These are phyloP conservation scores for Tuber melanosporum DNA, from an alignment of 495 filamentous ascomycete genomes.

Conservation along the genomic window DNA sequence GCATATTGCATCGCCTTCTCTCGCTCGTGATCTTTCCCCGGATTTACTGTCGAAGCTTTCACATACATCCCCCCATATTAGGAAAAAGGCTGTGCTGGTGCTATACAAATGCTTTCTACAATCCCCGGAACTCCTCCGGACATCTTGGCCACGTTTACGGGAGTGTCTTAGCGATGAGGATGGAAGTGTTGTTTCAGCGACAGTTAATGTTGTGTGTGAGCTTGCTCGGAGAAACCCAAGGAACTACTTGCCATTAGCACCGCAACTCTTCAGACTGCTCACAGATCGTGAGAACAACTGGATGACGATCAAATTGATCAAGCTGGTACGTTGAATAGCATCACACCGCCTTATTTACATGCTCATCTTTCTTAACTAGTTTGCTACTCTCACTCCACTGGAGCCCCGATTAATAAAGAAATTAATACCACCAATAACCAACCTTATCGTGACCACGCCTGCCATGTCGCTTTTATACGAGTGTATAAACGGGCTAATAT, in stretches of 20 bases:
- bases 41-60: slow-evolving; percentile 80
- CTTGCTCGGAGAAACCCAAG: slow-evolving; percentile 86
- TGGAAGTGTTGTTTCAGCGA: slow-evolving; percentile 86
- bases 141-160: slow-evolving; percentile 94
- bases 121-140: slow-evolving; percentile 84
- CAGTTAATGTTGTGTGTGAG: slow-evolving; percentile 94
- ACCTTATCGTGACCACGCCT: slow-evolving; percentile 84
- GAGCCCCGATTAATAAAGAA: slow-evolving; percentile 89
- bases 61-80: slow-evolving; percentile 72
- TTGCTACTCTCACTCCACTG: slow-evolving; percentile 86
- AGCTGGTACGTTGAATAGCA: slow-evolving; percentile 58
- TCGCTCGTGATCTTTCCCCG: slow-evolving; percentile 77
- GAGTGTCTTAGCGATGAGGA: slow-evolving; percentile 90
- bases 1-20: slow-evolving; percentile 82
- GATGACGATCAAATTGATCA: slow-evolving; percentile 99
- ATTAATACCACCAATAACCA: slow-evolving; percentile 86
- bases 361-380: slow-evolving; percentile 50
- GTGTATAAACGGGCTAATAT: slow-evolving; percentile 96
- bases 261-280: slow-evolving; percentile 81
- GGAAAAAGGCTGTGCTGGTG: slow-evolving; percentile 92
- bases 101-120: slow-evolving; percentile 87
- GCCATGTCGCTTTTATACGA: slow-evolving; percentile 97
- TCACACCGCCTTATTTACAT: neutral
- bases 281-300: slow-evolving; percentile 95
- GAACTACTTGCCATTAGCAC: slow-evolving; percentile 88